phyloP scores from a whole-genome alignment of 2,329 filamentous ascomycete genomes.

The Curvularia hawaiiensis region DNA sequence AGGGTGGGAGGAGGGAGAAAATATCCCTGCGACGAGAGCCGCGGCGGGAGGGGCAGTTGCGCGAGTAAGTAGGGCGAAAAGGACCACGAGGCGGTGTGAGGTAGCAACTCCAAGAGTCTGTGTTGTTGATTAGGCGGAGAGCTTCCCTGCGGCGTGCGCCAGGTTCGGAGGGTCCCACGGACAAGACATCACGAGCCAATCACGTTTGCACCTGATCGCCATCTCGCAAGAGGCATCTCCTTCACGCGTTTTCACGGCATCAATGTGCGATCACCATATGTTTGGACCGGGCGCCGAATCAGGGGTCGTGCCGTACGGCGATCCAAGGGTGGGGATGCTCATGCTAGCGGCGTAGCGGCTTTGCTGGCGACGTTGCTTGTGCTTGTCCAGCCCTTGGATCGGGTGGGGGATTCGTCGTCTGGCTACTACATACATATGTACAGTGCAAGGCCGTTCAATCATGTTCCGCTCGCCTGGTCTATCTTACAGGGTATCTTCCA shows the following conservation, averaged over 20 bases:
- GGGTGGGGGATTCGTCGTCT: neutral
- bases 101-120: slow-evolving; percentile 20
- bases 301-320: slow-evolving; percentile 13
- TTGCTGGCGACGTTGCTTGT: neutral
- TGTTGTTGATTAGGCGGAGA: slow-evolving; percentile 22
- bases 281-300: slow-evolving; percentile 8
- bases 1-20: slow-evolving; percentile 11
- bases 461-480: too few relatives aligned
- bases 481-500: slow-evolving; percentile 12
- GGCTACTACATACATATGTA: too few relatives aligned
- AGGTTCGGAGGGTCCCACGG: slow-evolving; percentile 12
- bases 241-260: slow-evolving; percentile 4
- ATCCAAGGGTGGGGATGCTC: slow-evolving; percentile 18
- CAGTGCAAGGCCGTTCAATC: too few relatives aligned
- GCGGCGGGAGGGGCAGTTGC: slow-evolving; percentile 14
- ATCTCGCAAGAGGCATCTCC: neutral
- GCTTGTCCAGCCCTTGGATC: slow-evolving; percentile 1
- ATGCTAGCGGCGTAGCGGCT: slow-evolving; percentile 11
- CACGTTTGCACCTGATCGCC: slow-evolving; percentile 14
- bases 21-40: slow-evolving; percentile 16
- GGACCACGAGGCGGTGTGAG: slow-evolving; percentile 18
- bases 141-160: slow-evolving; percentile 14
- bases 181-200: slow-evolving; percentile 12
- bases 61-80: slow-evolving; percentile 20
- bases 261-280: neutral